phyloP scores from a whole-genome alignment of 768 basidiomycete genomes.

The Boletus rufocinnamomeus region DNA sequence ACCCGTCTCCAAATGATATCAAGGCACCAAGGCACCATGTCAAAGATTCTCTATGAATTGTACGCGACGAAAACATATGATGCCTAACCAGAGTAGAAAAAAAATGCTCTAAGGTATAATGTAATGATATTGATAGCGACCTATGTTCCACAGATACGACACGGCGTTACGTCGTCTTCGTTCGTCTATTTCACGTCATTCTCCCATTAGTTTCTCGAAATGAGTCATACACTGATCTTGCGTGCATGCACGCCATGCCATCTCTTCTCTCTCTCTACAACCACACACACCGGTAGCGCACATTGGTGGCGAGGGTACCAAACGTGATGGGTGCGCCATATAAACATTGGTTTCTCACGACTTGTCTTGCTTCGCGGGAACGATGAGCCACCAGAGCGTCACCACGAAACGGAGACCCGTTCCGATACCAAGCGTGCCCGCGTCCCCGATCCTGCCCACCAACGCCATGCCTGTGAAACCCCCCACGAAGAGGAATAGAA shows the following conservation, averaged over 20 bases:
- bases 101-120: too few relatives aligned
- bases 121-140: too few relatives aligned
- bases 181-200: constrained; percentile 1
- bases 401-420: constrained; percentile 63
- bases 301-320: not conserved
- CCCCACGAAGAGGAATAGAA: constrained; percentile 70
- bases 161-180: constrained; percentile 14
- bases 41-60: too few relatives aligned
- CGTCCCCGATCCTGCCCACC: constrained; percentile 58
- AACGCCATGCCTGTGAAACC: constrained; percentile 68
- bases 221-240: not conserved
- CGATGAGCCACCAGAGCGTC: constrained; percentile 64
- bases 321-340: not conserved
- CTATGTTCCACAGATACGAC: constrained; percentile 11
- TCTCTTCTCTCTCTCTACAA: not conserved
- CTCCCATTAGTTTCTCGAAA: not conserved
- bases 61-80: too few relatives aligned
- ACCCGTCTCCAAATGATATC: too few relatives aligned
- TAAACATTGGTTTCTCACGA: not conserved
- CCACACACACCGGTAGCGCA: not conserved
- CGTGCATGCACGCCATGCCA: not conserved
- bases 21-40: too few relatives aligned
- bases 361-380: constrained; percentile 40
- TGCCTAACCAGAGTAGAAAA: too few relatives aligned
- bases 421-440: constrained; percentile 66